Evolutionary conservation across 768 basidiomycete species (phyloP).

Genomic region (Suillus subalutaceus): DNA sequence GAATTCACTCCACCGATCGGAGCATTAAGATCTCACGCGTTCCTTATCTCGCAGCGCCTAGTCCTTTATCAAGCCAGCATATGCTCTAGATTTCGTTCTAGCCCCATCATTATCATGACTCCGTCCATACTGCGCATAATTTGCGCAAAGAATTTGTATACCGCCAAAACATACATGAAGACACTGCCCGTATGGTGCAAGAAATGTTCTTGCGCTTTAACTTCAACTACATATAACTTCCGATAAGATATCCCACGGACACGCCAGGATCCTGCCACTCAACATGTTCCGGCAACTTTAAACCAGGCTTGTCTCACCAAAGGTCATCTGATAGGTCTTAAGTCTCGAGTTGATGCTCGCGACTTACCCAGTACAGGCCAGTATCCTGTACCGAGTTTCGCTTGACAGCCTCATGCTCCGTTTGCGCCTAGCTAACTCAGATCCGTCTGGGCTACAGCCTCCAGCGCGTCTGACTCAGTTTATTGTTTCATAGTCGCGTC

Average conservation of each 20-base stretch:
- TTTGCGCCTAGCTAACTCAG: neutral
- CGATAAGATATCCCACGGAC: neutral
- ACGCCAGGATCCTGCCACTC: neutral
- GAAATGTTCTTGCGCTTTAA: neutral
- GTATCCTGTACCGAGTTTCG: neutral
- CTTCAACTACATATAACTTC: neutral
- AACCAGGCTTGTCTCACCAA: neutral
- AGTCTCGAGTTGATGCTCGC: neutral
- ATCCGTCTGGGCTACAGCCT: neutral
- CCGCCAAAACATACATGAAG: no score
- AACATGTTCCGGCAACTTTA: neutral
- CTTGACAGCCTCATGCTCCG: neutral
- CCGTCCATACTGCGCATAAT: neutral
- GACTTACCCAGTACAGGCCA: neutral
- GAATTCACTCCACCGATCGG: conserved; percentile 10
- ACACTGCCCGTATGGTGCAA: no score
- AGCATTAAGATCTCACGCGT: conserved; percentile 20
- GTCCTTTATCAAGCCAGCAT: neutral
- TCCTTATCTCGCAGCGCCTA: conserved; percentile 17
- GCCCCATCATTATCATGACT: neutral
- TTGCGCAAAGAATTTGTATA: neutral
- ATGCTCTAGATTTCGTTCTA: neutral
- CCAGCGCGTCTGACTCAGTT: neutral
- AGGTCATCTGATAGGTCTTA: neutral
- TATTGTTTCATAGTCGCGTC: neutral